phyloP scores from a whole-genome alignment of 148 eudicot genomes.

The Mesembryanthemum crystallinum region DNA sequence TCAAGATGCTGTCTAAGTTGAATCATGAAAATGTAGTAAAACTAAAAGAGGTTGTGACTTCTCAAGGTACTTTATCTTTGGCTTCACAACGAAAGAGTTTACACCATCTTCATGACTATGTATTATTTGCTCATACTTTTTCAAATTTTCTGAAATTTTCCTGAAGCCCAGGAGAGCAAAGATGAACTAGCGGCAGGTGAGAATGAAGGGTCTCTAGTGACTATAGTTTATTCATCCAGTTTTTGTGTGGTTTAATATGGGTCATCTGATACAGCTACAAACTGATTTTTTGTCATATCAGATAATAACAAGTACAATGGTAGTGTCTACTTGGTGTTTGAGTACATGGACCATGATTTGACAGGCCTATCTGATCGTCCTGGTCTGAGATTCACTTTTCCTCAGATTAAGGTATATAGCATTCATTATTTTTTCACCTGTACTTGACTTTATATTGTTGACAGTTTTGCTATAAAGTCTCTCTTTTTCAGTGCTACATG shows the following conservation, averaged over 20 bases:
- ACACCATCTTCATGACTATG: not conserved
- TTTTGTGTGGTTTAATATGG: conserved; percentile 5
- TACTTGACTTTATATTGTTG: not conserved
- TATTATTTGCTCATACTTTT: conserved; percentile 7
- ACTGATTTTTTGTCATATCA: conserved; percentile 14
- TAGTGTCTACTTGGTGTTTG: conserved; percentile 80
- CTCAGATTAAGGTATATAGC: conserved; percentile 27
- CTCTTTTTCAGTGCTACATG: conserved; percentile 65
- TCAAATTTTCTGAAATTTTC: not conserved
- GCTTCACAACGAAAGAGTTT: not conserved
- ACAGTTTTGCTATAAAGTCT: conserved; percentile 5
- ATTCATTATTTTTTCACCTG: not conserved
- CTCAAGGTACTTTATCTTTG: conserved; percentile 40
- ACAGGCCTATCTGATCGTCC: conserved; percentile 79
- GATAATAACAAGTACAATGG: conserved; percentile 73
- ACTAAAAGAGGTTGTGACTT: conserved; percentile 53
- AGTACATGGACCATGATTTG: conserved; percentile 91
- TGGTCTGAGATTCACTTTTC: conserved; percentile 49
- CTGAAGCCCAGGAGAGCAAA: conserved; percentile 15
- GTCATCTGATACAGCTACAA: not conserved
- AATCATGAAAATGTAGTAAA: conserved; percentile 47
- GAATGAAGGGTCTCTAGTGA: not conserved
- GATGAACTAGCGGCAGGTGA: conserved; percentile 17
- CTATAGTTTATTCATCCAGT: not conserved
- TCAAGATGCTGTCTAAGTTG: conserved; percentile 43